A percentile compares a stretch with the other conserved stretches of the same genome.
Evolutionary conservation across 805 yeast genomes (phyloP).

Genomic region (Metschnikowia orientalis): DNA sequence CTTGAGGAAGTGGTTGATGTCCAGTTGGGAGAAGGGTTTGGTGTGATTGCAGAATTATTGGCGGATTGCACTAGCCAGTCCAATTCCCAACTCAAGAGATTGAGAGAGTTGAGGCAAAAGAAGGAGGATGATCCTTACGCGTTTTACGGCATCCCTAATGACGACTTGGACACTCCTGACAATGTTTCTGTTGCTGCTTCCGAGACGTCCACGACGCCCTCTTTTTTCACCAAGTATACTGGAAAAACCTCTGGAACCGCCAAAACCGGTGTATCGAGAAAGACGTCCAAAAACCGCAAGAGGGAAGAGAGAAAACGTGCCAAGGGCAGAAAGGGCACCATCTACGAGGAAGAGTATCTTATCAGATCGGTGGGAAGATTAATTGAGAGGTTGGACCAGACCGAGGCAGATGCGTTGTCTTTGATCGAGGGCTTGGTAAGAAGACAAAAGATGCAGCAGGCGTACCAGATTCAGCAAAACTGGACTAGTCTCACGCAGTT

Average conservation of each 20-base stretch:
- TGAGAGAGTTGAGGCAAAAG: constrained; percentile 80
- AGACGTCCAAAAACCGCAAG: constrained; percentile 86
- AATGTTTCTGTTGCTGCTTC: constrained; percentile 93
- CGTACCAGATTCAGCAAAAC: constrained; percentile 69
- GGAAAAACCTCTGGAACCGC: constrained; percentile 97
- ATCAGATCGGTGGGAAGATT: constrained; percentile 84
- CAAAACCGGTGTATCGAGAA: constrained; percentile 90
- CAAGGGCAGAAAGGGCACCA: constrained; percentile 95
- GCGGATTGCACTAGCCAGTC: constrained; percentile 93
- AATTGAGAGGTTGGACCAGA: constrained; percentile 71
- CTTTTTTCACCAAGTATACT: constrained; percentile 92
- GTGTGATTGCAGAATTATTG: constrained; percentile 75
- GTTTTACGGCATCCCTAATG: constrained; percentile 64
- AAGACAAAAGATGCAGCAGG: constrained; percentile 71
- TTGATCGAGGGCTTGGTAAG: constrained; percentile 75
- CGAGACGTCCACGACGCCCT: constrained; percentile 86
- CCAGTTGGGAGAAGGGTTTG: constrained; percentile 82
- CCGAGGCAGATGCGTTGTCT: constrained; percentile 67
- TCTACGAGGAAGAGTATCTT: constrained; percentile 94
- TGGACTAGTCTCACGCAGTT: constrained; percentile 54
- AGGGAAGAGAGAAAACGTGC: constrained; percentile 95
- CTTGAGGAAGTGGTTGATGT: constrained; percentile 62
- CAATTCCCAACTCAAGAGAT: constrained; percentile 73
- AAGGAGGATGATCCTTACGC: constrained; percentile 81
- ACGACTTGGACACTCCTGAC: constrained; percentile 72